Percentiles rank a stretch among this genome's conserved stretches.
phyloP scores from a whole-genome alignment of 352 stramenopile genomes.

The Pythium coloratum region DNA sequence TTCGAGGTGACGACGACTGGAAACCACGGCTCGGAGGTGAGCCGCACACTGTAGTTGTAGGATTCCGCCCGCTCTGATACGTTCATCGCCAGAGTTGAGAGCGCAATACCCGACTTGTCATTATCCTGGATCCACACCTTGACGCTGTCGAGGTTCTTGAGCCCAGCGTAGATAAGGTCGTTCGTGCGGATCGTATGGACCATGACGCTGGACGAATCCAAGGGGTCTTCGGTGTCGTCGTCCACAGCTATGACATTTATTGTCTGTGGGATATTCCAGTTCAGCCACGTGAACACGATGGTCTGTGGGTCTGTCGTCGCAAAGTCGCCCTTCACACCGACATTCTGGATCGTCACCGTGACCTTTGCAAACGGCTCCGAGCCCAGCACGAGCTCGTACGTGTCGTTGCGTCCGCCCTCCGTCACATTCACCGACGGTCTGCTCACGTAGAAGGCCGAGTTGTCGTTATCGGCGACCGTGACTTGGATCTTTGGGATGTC shows the following conservation, averaged over 20 bases:
- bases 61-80: conserved; percentile 37
- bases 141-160: conserved; percentile 45
- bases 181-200: conserved; percentile 60
- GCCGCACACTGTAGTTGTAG: conserved; percentile 46
- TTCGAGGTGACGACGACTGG: conserved; percentile 52
- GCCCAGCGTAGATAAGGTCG: conserved; percentile 61
- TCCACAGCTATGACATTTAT: conserved; percentile 59
- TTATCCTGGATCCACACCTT: conserved; percentile 62
- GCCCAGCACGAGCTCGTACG: conserved; percentile 54
- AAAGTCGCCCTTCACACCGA: conserved; percentile 49
- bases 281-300: conserved; percentile 63
- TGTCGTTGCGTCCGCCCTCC: conserved; percentile 43
- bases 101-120: conserved; percentile 54
- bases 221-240: conserved; percentile 51
- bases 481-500: conserved; percentile 65
- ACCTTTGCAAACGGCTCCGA: conserved; percentile 76
- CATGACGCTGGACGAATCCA: conserved; percentile 49
- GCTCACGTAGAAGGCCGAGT: conserved; percentile 47
- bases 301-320: conserved; percentile 31
- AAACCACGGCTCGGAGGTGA: conserved; percentile 68
- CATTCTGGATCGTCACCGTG: conserved; percentile 44
- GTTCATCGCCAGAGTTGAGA: conserved; percentile 42
- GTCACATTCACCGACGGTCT: conserved; percentile 44
- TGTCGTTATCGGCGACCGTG: conserved; percentile 61
- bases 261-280: conserved; percentile 65